These are phyloP conservation scores for Geotrichum reessii DNA, from an alignment of 1,139 yeast species.

Conservation along the genomic window DNA sequence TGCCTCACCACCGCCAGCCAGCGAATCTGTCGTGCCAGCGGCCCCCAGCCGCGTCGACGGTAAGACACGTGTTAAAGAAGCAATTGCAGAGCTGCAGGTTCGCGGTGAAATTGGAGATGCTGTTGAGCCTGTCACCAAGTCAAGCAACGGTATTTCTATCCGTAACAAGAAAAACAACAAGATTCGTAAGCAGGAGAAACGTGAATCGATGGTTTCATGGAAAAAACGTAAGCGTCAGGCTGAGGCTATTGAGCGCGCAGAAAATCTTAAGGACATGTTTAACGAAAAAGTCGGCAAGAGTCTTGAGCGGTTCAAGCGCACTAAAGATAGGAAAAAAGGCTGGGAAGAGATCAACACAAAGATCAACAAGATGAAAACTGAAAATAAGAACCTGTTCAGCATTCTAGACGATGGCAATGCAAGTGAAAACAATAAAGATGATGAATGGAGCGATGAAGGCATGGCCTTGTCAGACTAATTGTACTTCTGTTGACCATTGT, in stretches of 20 bases:
- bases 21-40: constrained; percentile 13
- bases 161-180: not conserved
- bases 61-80: constrained; percentile 29
- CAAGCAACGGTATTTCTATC: not conserved
- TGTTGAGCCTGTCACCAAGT: constrained; percentile 9
- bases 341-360: constrained; percentile 21
- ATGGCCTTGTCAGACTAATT: not conserved
- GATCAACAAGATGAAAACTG: constrained; percentile 3
- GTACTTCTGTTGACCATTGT: not conserved
- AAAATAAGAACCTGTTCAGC: constrained; percentile 13
- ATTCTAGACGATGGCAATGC: constrained; percentile 10
- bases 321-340: constrained; percentile 25
- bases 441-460: not conserved
- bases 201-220: constrained; percentile 23
- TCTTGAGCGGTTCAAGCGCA: constrained; percentile 25
- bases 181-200: constrained; percentile 10
- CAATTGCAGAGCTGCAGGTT: constrained; percentile 31
- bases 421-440: not conserved
- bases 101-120: constrained; percentile 25
- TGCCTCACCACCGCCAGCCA: constrained; percentile 19
- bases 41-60: constrained; percentile 23
- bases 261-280: constrained; percentile 28
- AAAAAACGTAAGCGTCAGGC: constrained; percentile 25
- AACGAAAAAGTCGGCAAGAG: constrained; percentile 30
- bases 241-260: constrained; percentile 29